Conservation (phyloP, 148 eudicot species). For the Cornus kousa region DNA sequence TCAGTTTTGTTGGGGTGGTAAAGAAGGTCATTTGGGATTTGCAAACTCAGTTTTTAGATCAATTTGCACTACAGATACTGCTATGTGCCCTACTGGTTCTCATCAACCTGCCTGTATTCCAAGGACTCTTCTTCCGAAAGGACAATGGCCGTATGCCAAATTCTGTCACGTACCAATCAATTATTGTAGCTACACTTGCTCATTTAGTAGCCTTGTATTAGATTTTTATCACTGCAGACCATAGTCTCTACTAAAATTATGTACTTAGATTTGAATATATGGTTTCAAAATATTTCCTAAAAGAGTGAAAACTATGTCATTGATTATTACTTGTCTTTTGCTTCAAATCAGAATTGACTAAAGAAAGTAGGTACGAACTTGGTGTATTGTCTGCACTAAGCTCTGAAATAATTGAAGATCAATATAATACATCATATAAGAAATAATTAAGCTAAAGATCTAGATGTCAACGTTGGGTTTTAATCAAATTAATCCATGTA, state of each 20-base stretch:
- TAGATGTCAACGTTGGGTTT: too few species aligned
- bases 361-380: too few species aligned
- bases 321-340: too few species aligned
- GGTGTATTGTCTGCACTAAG: too few species aligned
- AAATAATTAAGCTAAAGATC: too few species aligned
- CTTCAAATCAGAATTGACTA: too few species aligned
- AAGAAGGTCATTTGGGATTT: not conserved
- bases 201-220: constrained; percentile 9
- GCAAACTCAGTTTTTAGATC: constrained; percentile 1
- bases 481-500: too few species aligned
- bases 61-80: constrained; percentile 32
- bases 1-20: constrained; percentile 19
- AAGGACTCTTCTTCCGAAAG: constrained; percentile 37
- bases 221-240: not conserved
- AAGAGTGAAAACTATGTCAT: too few species aligned
- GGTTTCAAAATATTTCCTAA: too few species aligned
- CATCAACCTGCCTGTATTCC: constrained; percentile 38
- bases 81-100: constrained; percentile 27
- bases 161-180: constrained; percentile 30
- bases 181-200: constrained; percentile 15
- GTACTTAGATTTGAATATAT: too few species aligned
- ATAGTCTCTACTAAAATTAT: not conserved
- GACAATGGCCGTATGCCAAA: constrained; percentile 49
- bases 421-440: too few species aligned
- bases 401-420: too few species aligned